Percentiles rank a stretch among this genome's conserved stretches.
These are phyloP conservation scores for Trypanosomatidae sp. DNA, from an alignment of 208 protist genomes.

Conservation along the genomic window DNA sequence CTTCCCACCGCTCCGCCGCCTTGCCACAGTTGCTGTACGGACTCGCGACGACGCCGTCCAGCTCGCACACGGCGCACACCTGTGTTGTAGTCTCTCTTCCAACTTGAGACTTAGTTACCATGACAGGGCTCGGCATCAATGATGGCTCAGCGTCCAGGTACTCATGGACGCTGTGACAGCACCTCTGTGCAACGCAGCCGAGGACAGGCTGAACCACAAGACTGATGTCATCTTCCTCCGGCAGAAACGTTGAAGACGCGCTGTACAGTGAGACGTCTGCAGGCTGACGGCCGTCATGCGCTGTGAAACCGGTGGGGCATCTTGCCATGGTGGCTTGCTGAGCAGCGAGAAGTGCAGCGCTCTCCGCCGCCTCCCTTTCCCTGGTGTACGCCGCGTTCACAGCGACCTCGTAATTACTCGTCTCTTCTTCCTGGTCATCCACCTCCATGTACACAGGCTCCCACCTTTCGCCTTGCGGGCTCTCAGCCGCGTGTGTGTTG, in stretches of 20 bases:
- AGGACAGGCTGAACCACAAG: constrained; percentile 21
- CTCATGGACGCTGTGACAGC: not conserved
- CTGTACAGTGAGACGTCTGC: not conserved
- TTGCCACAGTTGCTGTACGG: not conserved
- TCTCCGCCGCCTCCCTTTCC: constrained; percentile 4
- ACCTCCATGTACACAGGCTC: not conserved
- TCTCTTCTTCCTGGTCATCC: not conserved
- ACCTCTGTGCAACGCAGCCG: constrained; percentile 3
- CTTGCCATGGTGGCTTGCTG: constrained; percentile 11
- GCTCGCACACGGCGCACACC: constrained; percentile 51
- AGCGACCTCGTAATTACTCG: not conserved
- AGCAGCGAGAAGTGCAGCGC: constrained; percentile 4
- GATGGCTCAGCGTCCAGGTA: not conserved
- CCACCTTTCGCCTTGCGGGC: too few relatives aligned
- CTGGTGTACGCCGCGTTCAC: constrained; percentile 13
- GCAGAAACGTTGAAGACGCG: not conserved
- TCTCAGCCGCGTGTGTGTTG: not conserved
- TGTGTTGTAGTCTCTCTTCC: not conserved
- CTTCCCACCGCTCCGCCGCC: not conserved
- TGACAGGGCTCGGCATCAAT: not conserved
- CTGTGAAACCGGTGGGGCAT: not conserved
- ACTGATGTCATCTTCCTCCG: not conserved
- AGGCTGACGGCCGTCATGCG: not conserved
- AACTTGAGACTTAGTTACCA: not conserved
- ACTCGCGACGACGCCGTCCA: constrained; percentile 15